These are phyloP conservation scores for Harrya chromipes DNA, from an alignment of 768 basidiomycete species.

Conservation along the genomic window DNA sequence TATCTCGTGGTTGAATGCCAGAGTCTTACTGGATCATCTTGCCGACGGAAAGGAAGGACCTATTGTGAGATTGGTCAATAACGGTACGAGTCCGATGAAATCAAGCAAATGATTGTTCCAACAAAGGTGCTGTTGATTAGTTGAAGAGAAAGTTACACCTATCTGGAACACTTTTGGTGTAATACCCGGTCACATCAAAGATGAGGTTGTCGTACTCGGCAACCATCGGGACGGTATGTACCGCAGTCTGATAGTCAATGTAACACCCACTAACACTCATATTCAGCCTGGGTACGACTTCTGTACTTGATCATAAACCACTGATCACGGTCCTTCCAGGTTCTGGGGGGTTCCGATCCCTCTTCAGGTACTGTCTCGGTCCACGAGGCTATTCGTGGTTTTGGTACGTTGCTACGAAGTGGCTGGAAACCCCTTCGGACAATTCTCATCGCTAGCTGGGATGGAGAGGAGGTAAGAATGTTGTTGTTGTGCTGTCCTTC, in stretches of 20 bases:
- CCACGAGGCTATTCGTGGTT: slow-evolving; percentile 53
- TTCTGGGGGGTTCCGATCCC: slow-evolving; percentile 55
- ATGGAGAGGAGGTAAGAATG: slow-evolving; percentile 59
- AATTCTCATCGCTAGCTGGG: slow-evolving; percentile 77
- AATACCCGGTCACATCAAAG: slow-evolving; percentile 79
- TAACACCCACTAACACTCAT: slow-evolving; percentile 7
- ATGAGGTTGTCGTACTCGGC: slow-evolving; percentile 85
- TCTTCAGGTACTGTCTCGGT: slow-evolving; percentile 55
- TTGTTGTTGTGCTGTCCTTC: not conserved
- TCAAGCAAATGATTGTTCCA: not conserved
- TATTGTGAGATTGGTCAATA: slow-evolving; percentile 52
- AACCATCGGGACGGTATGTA: slow-evolving; percentile 82
- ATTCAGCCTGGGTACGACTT: slow-evolving; percentile 23
- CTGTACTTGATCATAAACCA: not conserved
- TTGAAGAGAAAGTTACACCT: slow-evolving; percentile 78
- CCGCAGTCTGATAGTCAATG: not conserved
- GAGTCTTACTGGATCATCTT: slow-evolving; percentile 53
- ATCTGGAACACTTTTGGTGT: slow-evolving; percentile 90
- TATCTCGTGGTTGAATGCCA: slow-evolving; percentile 83
- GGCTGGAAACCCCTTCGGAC: slow-evolving; percentile 75
- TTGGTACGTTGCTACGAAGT: slow-evolving; percentile 46
- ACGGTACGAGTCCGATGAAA: slow-evolving; percentile 36
- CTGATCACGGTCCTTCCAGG: slow-evolving; percentile 18
- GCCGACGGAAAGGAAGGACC: slow-evolving; percentile 36
- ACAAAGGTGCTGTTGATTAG: slow-evolving; percentile 31